These are phyloP conservation scores for Globisporangium acanthophoron DNA, from an alignment of 352 stramenopile genomes.

Conservation along the genomic window DNA sequence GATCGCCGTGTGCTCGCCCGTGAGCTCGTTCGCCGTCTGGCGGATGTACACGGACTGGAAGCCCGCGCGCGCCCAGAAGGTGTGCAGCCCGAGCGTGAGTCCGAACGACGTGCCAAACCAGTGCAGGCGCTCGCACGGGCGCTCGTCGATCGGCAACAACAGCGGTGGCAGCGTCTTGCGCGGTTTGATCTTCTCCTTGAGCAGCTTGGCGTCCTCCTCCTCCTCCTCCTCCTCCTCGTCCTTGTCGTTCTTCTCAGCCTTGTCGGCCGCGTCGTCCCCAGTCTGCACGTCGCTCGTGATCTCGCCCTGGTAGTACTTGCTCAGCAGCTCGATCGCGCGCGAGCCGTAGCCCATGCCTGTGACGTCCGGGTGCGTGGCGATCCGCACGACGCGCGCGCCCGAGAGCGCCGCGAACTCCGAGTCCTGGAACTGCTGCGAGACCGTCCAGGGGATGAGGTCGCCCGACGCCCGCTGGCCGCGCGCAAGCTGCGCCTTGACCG, in stretches of 20 bases:
- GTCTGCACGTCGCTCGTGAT: conserved; percentile 60
- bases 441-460: conserved; percentile 99
- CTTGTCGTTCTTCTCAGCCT: conserved; percentile 23
- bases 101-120: conserved; percentile 99
- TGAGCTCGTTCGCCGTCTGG: conserved; percentile 99
- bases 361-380: conserved; percentile 97
- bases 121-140: conserved; percentile 94
- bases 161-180: conserved; percentile 96
- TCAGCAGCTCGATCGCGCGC: conserved; percentile 93
- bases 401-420: conserved; percentile 96
- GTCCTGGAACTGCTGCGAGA: conserved; percentile 99
- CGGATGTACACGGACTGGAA: conserved; percentile 97
- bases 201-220: conserved; percentile 47
- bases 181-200: conserved; percentile 91
- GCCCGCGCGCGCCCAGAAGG: conserved; percentile 94
- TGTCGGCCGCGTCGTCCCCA: conserved; percentile 27
- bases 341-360: conserved; percentile 98
- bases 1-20: conserved; percentile 97
- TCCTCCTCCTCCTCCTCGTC: conserved; percentile 33
- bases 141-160: conserved; percentile 92
- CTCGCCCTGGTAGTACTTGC: conserved; percentile 98
- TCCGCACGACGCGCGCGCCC: conserved; percentile 96
- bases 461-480: conserved; percentile 95
- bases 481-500: conserved; percentile 93
- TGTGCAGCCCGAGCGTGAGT: conserved; percentile 94